These are phyloP conservation scores for Elasticomyces elasticus DNA, from an alignment of 495 filamentous ascomycete genomes.

Conservation along the genomic window DNA sequence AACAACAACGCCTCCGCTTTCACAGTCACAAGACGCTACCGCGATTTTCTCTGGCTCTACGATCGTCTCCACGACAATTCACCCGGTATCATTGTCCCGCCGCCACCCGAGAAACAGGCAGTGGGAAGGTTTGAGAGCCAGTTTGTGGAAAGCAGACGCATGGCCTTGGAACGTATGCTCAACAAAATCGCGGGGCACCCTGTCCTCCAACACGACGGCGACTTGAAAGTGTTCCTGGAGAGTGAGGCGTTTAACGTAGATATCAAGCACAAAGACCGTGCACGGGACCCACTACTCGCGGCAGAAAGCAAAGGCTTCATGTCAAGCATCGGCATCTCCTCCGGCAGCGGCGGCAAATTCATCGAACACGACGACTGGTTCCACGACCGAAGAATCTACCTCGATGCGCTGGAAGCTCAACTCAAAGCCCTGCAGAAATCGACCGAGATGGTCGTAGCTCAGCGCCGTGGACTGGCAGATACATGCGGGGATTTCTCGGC, in stretches of 20 bases:
- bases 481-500: conserved; percentile 85
- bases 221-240: conserved; percentile 92
- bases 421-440: conserved; percentile 88
- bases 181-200: conserved; percentile 90
- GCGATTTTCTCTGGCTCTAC: conserved; percentile 97
- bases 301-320: conserved; percentile 67
- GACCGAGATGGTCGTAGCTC: conserved; percentile 80
- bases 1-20: conserved; percentile 72
- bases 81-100: conserved; percentile 88
- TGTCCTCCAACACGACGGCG: conserved; percentile 82
- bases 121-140: conserved; percentile 93
- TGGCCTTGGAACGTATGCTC: conserved; percentile 89
- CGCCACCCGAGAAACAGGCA: conserved; percentile 95
- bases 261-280: conserved; percentile 91
- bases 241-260: conserved; percentile 92
- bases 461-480: conserved; percentile 86
- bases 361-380: conserved; percentile 99
- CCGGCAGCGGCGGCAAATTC: conserved; percentile 72
- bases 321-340: conserved; percentile 59
- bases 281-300: conserved; percentile 62
- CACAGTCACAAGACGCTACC: conserved; percentile 80
- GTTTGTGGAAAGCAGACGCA: conserved; percentile 85
- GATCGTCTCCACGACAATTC: conserved; percentile 87
- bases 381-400: conserved; percentile 86
- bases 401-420: conserved; percentile 90